phyloP scores from a whole-genome alignment of 202 grass and related monocot species.

The Miscanthus sacchariflorus region DNA sequence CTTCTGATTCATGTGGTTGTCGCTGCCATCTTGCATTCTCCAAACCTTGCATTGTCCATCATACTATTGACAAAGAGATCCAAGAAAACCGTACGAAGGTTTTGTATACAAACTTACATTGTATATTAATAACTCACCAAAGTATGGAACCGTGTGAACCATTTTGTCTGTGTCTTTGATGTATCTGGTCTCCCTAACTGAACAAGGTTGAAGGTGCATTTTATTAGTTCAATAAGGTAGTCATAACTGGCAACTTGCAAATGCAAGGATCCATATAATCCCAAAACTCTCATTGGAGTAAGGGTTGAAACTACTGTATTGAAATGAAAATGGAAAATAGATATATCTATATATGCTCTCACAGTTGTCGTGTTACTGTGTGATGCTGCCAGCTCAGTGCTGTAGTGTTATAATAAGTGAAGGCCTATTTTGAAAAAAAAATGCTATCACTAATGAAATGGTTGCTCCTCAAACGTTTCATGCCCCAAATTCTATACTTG shows the following conservation, averaged over 20 bases:
- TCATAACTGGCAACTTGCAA: neutral
- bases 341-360: no score
- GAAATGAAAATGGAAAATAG: no score
- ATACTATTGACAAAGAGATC: neutral
- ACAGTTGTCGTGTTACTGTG: no score
- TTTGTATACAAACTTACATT: neutral
- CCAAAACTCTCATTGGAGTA: neutral
- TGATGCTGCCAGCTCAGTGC: no score
- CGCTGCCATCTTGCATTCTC: constrained; percentile 11
- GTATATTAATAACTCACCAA: constrained; percentile 32
- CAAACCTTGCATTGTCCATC: constrained; percentile 9
- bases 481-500: no score
- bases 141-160: constrained; percentile 31
- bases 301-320: neutral
- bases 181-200: constrained; percentile 27
- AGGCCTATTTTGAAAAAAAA: no score
- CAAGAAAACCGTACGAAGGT: neutral
- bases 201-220: neutral
- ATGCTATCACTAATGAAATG: no score
- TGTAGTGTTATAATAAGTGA: no score
- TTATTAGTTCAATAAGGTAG: neutral
- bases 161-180: constrained; percentile 23
- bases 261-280: neutral
- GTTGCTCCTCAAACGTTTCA: no score
- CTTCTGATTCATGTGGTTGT: constrained; percentile 2